A percentile compares a stretch with the other conserved stretches of the same genome.
Evolutionary conservation across 192 early-diverging fungal species (phyloP).

Genomic region (Coemansia sp.): DNA sequence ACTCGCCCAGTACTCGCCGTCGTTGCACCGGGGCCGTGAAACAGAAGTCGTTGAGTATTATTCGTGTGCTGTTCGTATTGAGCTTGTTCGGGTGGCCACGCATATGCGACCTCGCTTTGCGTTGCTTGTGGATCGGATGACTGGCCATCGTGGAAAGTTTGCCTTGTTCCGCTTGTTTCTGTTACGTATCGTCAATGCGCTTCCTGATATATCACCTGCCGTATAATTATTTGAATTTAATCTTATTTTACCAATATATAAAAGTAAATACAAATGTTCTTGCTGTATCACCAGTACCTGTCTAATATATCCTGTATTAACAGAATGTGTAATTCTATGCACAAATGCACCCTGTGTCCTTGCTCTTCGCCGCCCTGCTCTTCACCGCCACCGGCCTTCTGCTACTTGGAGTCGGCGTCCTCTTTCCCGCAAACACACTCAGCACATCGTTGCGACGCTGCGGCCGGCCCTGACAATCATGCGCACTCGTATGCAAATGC

Average conservation of each 20-base stretch:
- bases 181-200: conserved; percentile 26
- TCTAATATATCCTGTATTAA: too few species aligned
- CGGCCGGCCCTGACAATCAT: conserved; percentile 57
- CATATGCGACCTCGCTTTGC: conserved; percentile 23
- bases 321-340: conserved; percentile 7
- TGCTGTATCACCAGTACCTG: too few species aligned
- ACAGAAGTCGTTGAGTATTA: conserved; percentile 53
- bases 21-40: conserved; percentile 41
- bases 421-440: conserved; percentile 12
- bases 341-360: conserved; percentile 37
- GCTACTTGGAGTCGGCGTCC: conserved; percentile 1
- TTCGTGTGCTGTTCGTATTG: conserved; percentile 46
- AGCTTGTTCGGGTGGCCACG: conserved; percentile 28
- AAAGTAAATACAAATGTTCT: too few species aligned
- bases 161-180: conserved; percentile 34
- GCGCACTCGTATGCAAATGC: conserved; percentile 74
- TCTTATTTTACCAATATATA: too few species aligned
- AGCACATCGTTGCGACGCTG: conserved; percentile 9
- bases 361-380: conserved; percentile 8
- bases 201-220: conserved; percentile 10
- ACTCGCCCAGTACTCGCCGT: conserved; percentile 52
- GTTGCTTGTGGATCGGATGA: conserved; percentile 36
- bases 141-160: conserved; percentile 48
- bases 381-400: conserved; percentile 3
- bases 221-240: too few species aligned